Base-by-base conservation (phyloP, 257 asterid genomes). In the Ocimum tenuiflorum region DNA sequence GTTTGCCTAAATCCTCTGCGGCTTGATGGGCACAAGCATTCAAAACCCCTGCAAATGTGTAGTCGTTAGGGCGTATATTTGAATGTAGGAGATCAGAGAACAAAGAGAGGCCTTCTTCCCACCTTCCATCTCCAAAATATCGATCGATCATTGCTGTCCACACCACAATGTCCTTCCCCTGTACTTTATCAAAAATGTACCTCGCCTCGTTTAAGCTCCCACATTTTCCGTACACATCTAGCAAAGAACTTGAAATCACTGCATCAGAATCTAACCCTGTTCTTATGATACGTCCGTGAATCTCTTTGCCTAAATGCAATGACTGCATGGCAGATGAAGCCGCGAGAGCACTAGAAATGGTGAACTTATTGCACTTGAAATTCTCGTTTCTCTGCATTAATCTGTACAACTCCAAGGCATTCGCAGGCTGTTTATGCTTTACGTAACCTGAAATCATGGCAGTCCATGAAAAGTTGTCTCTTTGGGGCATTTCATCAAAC, bases 91-190 rank as follows among this genome's bases (percentile, higher is more conserved):
- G 57, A 65, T 74, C 72, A 3, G 86, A 84, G 52, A 89, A 84
- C 69, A 86, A 72, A 9, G 73, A 69, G 53, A 82, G 57, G 23
- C 95, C 91, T 11, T 86, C 92, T 57, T 81, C 79, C 85, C 85
- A 83, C 65, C 73, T 86, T 43, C 90, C 87, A 48, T 82, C 90
- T 63, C 83, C 83, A 45, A 86, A 89, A 62, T 80, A 89, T 52
- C 88, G 78, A 72, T 84, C 92, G 3, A 86, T 86, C 95, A 89
- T 89, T 1, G 92, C 31, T 19, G 96, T 89, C 95, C 96, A 86
- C 0, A 87, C 79, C 29, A 89, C 87, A 17, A 85, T 71, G 75
- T 89, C 95, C 60, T 75, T 86, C 27, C 82, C 92, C 33, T n/a
- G 27, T 3, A 89, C 79, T 81, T 67, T 68, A 56, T 86, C 87